Base-by-base conservation (phyloP, 2,329 filamentous ascomycete genomes). In the Talaromyces sp. region DNA sequence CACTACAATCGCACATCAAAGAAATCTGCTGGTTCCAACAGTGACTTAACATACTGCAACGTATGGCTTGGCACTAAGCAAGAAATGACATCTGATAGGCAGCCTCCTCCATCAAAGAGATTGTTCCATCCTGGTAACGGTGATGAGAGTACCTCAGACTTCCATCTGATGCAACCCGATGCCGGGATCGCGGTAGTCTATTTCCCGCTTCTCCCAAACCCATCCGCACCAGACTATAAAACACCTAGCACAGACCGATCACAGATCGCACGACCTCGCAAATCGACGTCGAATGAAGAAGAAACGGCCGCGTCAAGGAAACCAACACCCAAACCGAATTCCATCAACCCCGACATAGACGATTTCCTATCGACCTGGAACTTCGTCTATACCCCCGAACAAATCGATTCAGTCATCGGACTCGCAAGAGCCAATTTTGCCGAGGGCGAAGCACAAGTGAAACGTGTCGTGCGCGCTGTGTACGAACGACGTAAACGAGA, bases 351-450 rank as follows among this genome's bases (percentile, higher is more conserved):
- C 0, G 85, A 86, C 22, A 84, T 82, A 2, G 89, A 84, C 55
- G 91, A 96, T 60, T 97, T 91, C 73, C 85, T 97, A 78, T 90
- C 86, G 64, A 99, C 94, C 0, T 99, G 94, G 94, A 99, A 99
- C 70, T 97, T 97, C 70, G 86, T 97, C 31, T 99, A 97, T 72
- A 95, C 89, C 1, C 87, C 91, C 0, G 87, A 94, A 58, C 88
- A 99, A 72, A 86, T 99, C 54, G 92, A 97, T 65, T 83, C 84
- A 25, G 91, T 96, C 0, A 88, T 96, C 2, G 80, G 82, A 5
- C 81, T 99, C 28, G 92, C 94, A 1, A 81, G 85, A 57, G 90
- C 90, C 10, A 99, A 99, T 73, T 99, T 91, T 65, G 80, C 84
- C 5, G 90, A 96, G 70, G 91, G 93, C 0, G 83, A 84, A 52